These are phyloP conservation scores for Triticum dicoccoides DNA, from an alignment of 176 grass and related monocot genomes.

Conservation along the genomic window DNA sequence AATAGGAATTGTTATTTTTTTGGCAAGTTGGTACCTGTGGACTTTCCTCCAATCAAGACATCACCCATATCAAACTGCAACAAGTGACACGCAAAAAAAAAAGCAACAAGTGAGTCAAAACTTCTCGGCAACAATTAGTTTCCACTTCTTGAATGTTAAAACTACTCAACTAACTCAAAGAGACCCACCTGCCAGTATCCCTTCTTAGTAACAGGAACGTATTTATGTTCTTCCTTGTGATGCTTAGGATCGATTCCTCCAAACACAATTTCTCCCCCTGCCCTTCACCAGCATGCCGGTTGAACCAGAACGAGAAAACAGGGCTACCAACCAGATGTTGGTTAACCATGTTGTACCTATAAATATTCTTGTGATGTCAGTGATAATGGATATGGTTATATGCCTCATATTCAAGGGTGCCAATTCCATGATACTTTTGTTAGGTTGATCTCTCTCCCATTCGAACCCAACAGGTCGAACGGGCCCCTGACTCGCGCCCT, in stretches of 20 bases:
- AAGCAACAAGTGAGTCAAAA: conserved; percentile 27
- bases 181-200: conserved; percentile 74
- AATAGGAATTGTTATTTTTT: background rate
- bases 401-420: background rate
- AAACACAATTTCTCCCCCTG: conserved; percentile 90
- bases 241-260: conserved; percentile 81
- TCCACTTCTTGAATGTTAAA: background rate
- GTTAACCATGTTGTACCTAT: conserved; percentile 60
- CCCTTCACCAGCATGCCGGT: conserved; percentile 52
- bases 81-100: background rate
- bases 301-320: conserved; percentile 95
- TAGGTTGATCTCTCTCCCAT: too few species aligned
- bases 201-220: conserved; percentile 50
- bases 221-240: conserved; percentile 38
- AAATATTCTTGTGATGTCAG: conserved; percentile 4
- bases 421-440: background rate
- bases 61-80: conserved; percentile 80
- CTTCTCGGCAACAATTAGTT: background rate
- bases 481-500: too few species aligned
- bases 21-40: conserved; percentile 43
- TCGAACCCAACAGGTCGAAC: too few species aligned
- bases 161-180: conserved; percentile 1
- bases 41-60: conserved; percentile 55
- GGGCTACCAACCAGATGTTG: conserved; percentile 61
- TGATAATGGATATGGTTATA: background rate